phyloP scores from a whole-genome alignment of 257 asterid genomes.

The Ilex aquifolium region DNA sequence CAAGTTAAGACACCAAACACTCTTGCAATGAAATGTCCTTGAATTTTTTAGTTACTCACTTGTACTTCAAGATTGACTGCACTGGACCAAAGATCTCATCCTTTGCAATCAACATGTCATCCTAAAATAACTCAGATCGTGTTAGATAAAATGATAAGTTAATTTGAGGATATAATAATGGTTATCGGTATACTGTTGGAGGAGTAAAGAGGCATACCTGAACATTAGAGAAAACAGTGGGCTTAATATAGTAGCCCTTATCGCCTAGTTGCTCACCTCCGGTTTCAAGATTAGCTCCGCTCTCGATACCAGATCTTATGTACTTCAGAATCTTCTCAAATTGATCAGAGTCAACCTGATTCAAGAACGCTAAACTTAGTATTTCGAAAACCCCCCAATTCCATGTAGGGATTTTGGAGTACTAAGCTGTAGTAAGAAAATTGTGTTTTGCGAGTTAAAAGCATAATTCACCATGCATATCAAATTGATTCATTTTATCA shows the following conservation, averaged over 20 bases:
- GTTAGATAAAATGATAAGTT: neutral
- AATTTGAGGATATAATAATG: neutral
- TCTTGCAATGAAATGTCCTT: neutral
- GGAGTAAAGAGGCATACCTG: constrained; percentile 36
- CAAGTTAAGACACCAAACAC: neutral
- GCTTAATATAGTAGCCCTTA: constrained; percentile 75
- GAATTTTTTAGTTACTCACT: constrained; percentile 28
- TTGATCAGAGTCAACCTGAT: constrained; percentile 66
- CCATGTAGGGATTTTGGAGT: too few species aligned
- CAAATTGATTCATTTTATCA: too few species aligned
- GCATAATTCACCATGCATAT: too few species aligned
- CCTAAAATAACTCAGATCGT: constrained; percentile 34
- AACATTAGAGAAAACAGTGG: constrained; percentile 87
- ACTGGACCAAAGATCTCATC: constrained; percentile 99
- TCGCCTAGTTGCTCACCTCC: constrained; percentile 69
- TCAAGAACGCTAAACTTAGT: constrained; percentile 4
- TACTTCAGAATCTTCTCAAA: constrained; percentile 69
- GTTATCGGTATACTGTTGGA: neutral
- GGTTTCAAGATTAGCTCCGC: constrained; percentile 85
- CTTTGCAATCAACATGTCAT: constrained; percentile 73
- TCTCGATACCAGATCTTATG: constrained; percentile 51
- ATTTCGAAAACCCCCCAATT: neutral
- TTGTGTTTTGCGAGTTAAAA: too few species aligned
- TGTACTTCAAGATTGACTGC: constrained; percentile 70
- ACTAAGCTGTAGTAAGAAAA: too few species aligned